Evolutionary conservation across 1,284 basidiomycete genomes (phyloP).

Genomic region (Fomitopsis pinicola): DNA sequence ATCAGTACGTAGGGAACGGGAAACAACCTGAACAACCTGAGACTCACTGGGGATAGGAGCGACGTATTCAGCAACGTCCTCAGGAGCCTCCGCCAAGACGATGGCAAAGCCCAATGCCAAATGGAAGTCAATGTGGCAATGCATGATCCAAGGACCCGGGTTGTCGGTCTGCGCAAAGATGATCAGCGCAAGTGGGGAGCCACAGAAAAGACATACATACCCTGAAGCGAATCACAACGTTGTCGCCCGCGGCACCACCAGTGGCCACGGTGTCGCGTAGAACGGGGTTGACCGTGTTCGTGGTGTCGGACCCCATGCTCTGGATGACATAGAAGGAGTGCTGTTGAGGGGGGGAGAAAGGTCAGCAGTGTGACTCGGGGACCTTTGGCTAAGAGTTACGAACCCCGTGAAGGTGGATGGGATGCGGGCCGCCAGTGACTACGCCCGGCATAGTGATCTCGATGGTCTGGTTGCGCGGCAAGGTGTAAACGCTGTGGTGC

Average conservation of each 20-base stretch:
- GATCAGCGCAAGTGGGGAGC: neutral
- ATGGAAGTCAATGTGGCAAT: conserved; percentile 22
- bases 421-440: conserved; percentile 26
- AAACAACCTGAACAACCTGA: neutral
- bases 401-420: conserved; percentile 38
- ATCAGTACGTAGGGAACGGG: neutral
- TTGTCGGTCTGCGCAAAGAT: conserved; percentile 16
- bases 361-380: neutral
- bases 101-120: conserved; percentile 17
- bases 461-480: conserved; percentile 28
- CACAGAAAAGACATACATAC: conserved; percentile 8
- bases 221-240: conserved; percentile 26
- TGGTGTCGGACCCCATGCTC: conserved; percentile 19
- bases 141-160: conserved; percentile 22
- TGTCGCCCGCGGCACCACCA: conserved; percentile 16
- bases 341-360: conserved; percentile 5
- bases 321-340: conserved; percentile 25
- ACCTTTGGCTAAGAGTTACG: neutral
- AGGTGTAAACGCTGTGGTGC: conserved; percentile 24
- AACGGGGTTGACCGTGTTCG: conserved; percentile 38
- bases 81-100: conserved; percentile 17
- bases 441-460: conserved; percentile 30
- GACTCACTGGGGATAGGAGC: conserved; percentile 12
- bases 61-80: conserved; percentile 6
- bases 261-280: conserved; percentile 24